Conservation (phyloP, 441 rosid species). For the Manihot esculenta region DNA sequence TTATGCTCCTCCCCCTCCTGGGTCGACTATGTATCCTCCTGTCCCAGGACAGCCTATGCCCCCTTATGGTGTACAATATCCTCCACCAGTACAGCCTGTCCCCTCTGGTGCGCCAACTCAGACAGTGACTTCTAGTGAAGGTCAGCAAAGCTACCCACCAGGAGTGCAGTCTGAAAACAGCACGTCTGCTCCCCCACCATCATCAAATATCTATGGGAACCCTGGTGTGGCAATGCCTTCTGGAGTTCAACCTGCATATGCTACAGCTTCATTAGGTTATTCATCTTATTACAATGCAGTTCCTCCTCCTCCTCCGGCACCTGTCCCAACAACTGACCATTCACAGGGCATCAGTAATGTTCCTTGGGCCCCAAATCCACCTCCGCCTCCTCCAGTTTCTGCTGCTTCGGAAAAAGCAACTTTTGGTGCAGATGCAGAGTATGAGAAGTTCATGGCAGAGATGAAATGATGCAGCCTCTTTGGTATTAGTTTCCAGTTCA, state of each 20-base stretch:
- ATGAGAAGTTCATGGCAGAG: slow-evolving; percentile 96
- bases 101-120: slow-evolving; percentile 67
- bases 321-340: slow-evolving; percentile 50
- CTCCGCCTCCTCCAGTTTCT: slow-evolving; percentile 51
- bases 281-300: slow-evolving; percentile 71
- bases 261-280: slow-evolving; percentile 54
- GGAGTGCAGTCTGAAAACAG: slow-evolving; percentile 76
- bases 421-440: slow-evolving; percentile 78
- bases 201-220: slow-evolving; percentile 53
- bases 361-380: slow-evolving; percentile 76
- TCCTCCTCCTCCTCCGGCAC: slow-evolving; percentile 61
- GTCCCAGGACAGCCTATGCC: slow-evolving; percentile 82
- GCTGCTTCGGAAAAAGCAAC: slow-evolving; percentile 55
- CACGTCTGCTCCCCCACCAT: slow-evolving; percentile 46
- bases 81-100: slow-evolving; percentile 60
- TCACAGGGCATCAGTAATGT: slow-evolving; percentile 56
- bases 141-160: slow-evolving; percentile 76
- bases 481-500: slow-evolving; percentile 18
- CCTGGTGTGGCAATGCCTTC: slow-evolving; percentile 44
- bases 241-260: slow-evolving; percentile 55
- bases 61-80: slow-evolving; percentile 77
- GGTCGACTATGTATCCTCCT: slow-evolving; percentile 62
- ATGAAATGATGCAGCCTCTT: slow-evolving; percentile 56
- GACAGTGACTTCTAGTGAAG: slow-evolving; percentile 54
- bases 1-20: slow-evolving; percentile 88